Conservation (phyloP, 257 asterid genomes). For the Ballota nigra region DNA sequence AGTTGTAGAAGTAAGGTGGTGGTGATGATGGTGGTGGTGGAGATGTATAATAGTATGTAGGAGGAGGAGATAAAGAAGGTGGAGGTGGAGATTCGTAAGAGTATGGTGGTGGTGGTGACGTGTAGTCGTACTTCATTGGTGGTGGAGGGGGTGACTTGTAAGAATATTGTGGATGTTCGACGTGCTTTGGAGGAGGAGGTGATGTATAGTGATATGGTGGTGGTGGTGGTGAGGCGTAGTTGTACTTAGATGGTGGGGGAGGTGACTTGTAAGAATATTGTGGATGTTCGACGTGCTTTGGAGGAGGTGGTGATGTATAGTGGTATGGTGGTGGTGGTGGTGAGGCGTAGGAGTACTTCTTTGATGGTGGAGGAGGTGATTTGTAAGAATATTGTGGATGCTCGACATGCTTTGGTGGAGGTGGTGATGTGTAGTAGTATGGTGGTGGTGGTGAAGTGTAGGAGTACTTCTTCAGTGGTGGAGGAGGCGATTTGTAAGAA, state of each 20-base stretch:
- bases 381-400: neutral
- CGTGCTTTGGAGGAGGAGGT: too few relatives aligned
- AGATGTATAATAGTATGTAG: neutral
- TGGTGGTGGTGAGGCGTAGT: neutral
- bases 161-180: too few relatives aligned
- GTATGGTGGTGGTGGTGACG: neutral
- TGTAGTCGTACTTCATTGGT: neutral
- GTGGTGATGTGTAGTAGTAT: neutral
- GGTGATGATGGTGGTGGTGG: neutral
- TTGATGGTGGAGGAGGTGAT: neutral
- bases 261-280: neutral
- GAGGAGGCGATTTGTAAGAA: too few relatives aligned
- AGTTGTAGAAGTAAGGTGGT: too few relatives aligned
- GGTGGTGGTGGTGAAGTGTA: too few relatives aligned
- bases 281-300: neutral
- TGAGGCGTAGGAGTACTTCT: too few relatives aligned
- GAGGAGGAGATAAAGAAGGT: neutral
- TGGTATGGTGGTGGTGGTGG: too few relatives aligned
- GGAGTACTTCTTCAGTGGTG: neutral
- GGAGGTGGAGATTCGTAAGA: neutral
- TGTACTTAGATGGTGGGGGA: too few relatives aligned
- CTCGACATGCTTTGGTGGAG: neutral
- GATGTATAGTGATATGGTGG: neutral
- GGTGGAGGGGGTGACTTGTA: neutral
- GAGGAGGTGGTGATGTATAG: neutral